Evolutionary conservation across 2,329 filamentous ascomycete genomes (phyloP), one percentile per base, ranked within the genome.

Genomic region (Coniochaeta hoffmannii): DNA sequence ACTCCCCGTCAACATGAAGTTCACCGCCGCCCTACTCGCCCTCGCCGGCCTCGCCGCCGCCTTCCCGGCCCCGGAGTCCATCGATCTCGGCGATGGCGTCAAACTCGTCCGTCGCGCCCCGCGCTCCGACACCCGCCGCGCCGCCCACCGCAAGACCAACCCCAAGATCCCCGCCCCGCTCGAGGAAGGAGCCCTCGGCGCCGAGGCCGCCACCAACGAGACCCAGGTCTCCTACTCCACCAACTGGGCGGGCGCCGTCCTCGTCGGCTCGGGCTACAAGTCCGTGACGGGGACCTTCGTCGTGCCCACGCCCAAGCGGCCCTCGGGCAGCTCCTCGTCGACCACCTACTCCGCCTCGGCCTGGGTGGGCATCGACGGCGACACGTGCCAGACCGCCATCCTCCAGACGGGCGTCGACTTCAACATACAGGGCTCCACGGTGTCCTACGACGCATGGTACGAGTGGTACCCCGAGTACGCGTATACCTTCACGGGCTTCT

Each of bases 291-390:
- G 74, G 17, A 74, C 75, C 14, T 79, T 85, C 66, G 77, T 70
- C 1, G 75, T 83, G 5, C 81, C 81, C 2, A 71, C 71, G 1
- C 75, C 79, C 10, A 69, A 69, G n/a, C 62, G 69, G 8, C 71
- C 75, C 1, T 64, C 63, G 9, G 70, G 70, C 26, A 69, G 68
- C 22, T 65, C 63, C 30, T 65, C 65, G n/a, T 65, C 63, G 30
- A 63, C 55, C 3, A 61, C 69, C 19, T 75, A 78, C 61, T 74
- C 75, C 50, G 76, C 75, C 22, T 76, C 77, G 2, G 79, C 78
- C 11, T 84, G 80, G 81, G 80, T 85, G 9, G 81, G 81, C 24
- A 84, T 85, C 55, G 82, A 85, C 57, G 82, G 82, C 12, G 78
- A 83, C 61, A 81, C 78, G 5, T 83, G 79, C 65, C 64, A 64